phyloP scores from a whole-genome alignment of 768 basidiomycete species.

The Amanita pseudoporphyria region DNA sequence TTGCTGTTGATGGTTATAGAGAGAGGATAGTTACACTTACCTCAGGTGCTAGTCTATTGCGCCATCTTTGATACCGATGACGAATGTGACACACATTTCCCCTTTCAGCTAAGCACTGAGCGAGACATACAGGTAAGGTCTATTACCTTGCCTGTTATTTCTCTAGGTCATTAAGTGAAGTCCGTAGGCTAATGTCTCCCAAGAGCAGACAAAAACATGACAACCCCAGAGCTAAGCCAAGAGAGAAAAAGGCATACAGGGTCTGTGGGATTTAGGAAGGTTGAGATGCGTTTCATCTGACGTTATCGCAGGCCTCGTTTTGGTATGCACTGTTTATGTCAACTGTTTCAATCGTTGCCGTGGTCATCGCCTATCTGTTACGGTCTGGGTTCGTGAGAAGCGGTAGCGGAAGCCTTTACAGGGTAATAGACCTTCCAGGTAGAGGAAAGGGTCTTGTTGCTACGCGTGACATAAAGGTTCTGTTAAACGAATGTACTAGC shows the following conservation, averaged over 20 bases:
- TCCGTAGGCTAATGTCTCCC: background rate
- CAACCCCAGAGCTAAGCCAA: background rate
- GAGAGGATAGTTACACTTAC: no score
- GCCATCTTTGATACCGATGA: no score
- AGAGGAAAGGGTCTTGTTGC: constrained; percentile 50
- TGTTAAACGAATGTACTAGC: background rate
- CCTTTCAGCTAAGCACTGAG: no score
- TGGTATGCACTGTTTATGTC: background rate
- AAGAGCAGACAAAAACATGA: background rate
- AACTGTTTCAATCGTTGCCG: background rate
- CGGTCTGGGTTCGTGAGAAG: background rate
- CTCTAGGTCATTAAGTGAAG: background rate
- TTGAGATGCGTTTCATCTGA: background rate
- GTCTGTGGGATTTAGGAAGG: background rate
- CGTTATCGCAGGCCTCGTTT: background rate
- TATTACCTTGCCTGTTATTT: background rate
- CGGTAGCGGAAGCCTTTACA: constrained; percentile 14
- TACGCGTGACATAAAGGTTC: constrained; percentile 38
- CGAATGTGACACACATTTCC: no score
- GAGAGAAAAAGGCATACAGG: background rate
- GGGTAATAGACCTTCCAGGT: constrained; percentile 40
- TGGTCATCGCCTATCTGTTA: background rate
- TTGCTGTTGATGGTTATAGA: no score
- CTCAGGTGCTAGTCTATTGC: no score
- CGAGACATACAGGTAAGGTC: background rate